phyloP scores from a whole-genome alignment of 306 rosid genomes.

The Malus sylvestris region DNA sequence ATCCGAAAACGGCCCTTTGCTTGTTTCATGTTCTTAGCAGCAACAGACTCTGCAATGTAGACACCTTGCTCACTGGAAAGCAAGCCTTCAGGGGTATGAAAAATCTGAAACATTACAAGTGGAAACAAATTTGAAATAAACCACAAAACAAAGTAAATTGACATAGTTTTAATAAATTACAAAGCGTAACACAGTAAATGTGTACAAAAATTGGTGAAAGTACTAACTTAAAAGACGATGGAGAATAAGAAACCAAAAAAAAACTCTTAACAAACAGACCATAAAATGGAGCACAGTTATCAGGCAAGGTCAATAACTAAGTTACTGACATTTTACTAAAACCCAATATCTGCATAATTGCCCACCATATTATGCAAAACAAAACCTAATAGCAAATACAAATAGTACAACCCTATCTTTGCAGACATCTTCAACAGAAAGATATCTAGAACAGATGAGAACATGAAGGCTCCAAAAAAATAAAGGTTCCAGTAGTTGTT shows the following conservation, averaged over 20 bases:
- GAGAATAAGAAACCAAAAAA: too few species aligned
- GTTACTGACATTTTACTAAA: background rate
- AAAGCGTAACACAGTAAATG: background rate
- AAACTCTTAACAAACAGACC: too few species aligned
- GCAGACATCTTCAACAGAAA: background rate
- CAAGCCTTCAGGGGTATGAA: slow-evolving; percentile 83
- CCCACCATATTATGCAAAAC: background rate
- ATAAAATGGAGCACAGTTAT: background rate
- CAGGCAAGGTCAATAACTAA: background rate
- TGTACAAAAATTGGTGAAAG: too few species aligned
- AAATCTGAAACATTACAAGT: slow-evolving; percentile 48
- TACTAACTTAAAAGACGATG: too few species aligned
- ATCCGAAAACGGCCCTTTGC: slow-evolving; percentile 81
- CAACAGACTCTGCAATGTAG: slow-evolving; percentile 78
- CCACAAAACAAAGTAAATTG: background rate
- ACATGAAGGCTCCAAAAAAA: background rate
- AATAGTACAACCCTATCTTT: background rate
- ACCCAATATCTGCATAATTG: background rate
- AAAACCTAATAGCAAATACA: background rate
- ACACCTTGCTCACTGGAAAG: slow-evolving; percentile 92
- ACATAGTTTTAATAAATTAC: background rate
- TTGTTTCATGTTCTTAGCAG: slow-evolving; percentile 65
- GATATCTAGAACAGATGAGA: background rate
- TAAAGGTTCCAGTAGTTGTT: background rate
- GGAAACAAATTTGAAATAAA: background rate